Percentiles rank a stretch among this genome's conserved stretches.
These are phyloP conservation scores for Trifolium pratense DNA, from an alignment of 306 rosid species.

Conservation along the genomic window DNA sequence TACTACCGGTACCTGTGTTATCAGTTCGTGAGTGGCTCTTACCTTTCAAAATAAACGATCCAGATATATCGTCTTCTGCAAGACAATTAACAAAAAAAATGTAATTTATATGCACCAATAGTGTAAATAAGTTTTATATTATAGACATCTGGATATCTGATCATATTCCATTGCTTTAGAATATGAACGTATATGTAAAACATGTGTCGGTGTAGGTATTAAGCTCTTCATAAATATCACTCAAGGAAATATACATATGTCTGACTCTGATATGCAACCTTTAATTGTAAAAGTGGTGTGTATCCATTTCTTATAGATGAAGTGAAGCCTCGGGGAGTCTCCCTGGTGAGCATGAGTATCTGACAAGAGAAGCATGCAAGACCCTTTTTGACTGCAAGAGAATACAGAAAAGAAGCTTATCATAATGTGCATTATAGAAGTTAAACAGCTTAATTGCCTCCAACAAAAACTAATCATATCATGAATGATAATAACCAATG, in stretches of 20 bases:
- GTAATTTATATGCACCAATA: neutral
- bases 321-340: slow-evolving; percentile 78
- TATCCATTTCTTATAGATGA: slow-evolving; percentile 91
- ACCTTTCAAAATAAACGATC: slow-evolving; percentile 64
- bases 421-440: neutral
- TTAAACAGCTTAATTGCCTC: slow-evolving; percentile 7
- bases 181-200: neutral
- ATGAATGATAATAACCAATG: neutral
- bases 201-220: neutral
- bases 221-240: neutral
- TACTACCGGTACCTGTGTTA: slow-evolving; percentile 26
- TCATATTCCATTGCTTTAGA: neutral
- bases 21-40: slow-evolving; percentile 44
- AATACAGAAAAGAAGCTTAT: slow-evolving; percentile 20
- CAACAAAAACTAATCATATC: neutral
- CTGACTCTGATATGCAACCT: slow-evolving; percentile 59
- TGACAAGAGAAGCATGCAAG: slow-evolving; percentile 79
- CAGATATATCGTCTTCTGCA: slow-evolving; percentile 65
- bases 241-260: neutral
- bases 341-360: slow-evolving; percentile 84
- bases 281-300: slow-evolving; percentile 67
- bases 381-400: slow-evolving; percentile 58
- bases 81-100: slow-evolving; percentile 22
- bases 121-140: neutral
- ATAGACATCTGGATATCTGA: neutral